A percentile compares a stretch with the other conserved stretches of the same genome.
Conservation (phyloP, 768 basidiomycete genomes). For the Podaxis rugospora region DNA sequence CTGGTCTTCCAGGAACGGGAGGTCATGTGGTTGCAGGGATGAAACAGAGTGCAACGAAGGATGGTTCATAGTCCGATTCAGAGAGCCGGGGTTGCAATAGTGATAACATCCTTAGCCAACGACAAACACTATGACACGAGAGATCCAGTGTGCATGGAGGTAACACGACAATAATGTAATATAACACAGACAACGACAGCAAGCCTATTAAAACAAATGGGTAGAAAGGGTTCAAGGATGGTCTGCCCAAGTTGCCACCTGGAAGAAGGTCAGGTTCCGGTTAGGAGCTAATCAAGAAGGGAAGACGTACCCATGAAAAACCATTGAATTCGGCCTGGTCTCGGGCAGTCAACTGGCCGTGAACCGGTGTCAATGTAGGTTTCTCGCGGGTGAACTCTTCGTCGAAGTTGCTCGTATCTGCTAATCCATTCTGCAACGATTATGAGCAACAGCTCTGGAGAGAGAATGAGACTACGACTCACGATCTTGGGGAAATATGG, state of each 20-base stretch:
- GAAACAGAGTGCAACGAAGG: conserved; percentile 10
- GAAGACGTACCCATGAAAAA: conserved; percentile 78
- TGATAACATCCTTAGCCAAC: neutral
- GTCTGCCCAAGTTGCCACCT: conserved; percentile 61
- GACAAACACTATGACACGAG: neutral
- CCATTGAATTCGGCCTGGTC: conserved; percentile 97
- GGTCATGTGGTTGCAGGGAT: conserved; percentile 49
- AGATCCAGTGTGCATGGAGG: conserved; percentile 11
- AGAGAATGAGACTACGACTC: conserved; percentile 24
- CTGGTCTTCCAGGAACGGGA: conserved; percentile 67
- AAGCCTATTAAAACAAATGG: conserved; percentile 7
- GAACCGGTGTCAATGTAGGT: conserved; percentile 96
- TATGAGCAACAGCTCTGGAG: neutral
- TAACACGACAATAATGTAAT: conserved; percentile 23
- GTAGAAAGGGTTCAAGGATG: conserved; percentile 27
- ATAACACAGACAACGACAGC: conserved; percentile 16
- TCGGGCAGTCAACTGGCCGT: conserved; percentile 82
- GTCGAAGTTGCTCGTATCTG: conserved; percentile 92
- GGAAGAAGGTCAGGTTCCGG: conserved; percentile 4
- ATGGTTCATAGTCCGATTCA: neutral
- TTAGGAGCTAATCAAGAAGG: neutral
- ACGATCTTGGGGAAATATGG: conserved; percentile 98
- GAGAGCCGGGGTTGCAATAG: neutral
- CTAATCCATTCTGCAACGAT: conserved; percentile 65
- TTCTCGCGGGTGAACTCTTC: conserved; percentile 97